phyloP scores from a whole-genome alignment of 129 eudicot species.

The Glebionis coronaria region DNA sequence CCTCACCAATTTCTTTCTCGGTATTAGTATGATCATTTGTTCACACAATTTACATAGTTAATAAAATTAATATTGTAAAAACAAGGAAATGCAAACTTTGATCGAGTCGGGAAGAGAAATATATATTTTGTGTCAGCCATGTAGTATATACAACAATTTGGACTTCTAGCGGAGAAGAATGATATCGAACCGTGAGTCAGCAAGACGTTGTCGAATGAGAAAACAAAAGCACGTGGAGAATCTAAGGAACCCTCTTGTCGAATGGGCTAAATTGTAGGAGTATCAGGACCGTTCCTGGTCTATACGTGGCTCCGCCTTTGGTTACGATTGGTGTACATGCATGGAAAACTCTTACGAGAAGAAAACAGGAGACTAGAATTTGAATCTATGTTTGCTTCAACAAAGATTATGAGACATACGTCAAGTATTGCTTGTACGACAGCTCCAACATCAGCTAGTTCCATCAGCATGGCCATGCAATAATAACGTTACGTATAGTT shows the following conservation, averaged over 20 bases:
- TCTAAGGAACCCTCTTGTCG: conserved; percentile 52
- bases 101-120: too few relatives aligned
- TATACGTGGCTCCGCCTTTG: too few relatives aligned
- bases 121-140: too few relatives aligned
- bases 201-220: conserved; percentile 76
- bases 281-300: too few relatives aligned
- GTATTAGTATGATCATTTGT: too few relatives aligned
- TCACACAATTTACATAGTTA: too few relatives aligned
- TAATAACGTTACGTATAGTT: conserved; percentile 37
- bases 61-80: too few relatives aligned
- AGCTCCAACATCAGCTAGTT: conserved; percentile 43
- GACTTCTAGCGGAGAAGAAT: conserved; percentile 65
- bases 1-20: too few relatives aligned
- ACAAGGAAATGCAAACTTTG: too few relatives aligned
- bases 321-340: conserved; percentile 41
- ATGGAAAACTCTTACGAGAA: conserved; percentile 36
- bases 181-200: conserved; percentile 95
- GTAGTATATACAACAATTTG: too few relatives aligned
- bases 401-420: conserved; percentile 54
- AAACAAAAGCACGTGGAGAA: conserved; percentile 81
- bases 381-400: conserved; percentile 52
- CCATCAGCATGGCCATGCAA: conserved; percentile 62
- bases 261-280: too few relatives aligned
- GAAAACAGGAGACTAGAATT: conserved; percentile 53
- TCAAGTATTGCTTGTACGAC: conserved; percentile 50